phyloP scores from a whole-genome alignment of 192 early-diverging fungal genomes.

The Linnemannia zychae region DNA sequence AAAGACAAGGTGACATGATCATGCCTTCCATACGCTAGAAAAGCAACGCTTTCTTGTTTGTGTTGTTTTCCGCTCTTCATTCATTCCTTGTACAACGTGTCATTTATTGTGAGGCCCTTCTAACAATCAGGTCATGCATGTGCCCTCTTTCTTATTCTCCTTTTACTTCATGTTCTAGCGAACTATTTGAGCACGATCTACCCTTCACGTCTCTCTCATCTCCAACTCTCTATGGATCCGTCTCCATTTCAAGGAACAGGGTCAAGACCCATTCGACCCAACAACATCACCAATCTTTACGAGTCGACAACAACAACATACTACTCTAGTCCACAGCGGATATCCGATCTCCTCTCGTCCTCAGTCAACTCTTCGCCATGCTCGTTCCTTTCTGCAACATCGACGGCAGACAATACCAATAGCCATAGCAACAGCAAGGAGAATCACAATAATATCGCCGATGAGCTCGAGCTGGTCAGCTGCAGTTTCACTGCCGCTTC shows the following conservation, averaged over 20 bases:
- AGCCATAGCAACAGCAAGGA: not conserved
- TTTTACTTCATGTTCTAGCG: not conserved
- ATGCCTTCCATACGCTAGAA: not conserved
- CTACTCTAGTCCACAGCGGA: constrained; percentile 6
- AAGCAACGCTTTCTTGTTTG: not conserved
- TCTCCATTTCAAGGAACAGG: not conserved
- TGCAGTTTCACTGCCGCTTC: constrained; percentile 16
- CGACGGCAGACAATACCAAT: constrained; percentile 13
- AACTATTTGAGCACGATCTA: not conserved
- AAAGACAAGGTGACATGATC: not conserved
- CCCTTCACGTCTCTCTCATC: not conserved
- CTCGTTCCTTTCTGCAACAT: constrained; percentile 37
- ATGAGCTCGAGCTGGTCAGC: constrained; percentile 32
- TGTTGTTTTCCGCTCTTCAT: too few species aligned
- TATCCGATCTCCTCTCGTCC: constrained; percentile 20
- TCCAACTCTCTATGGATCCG: not conserved
- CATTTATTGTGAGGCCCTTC: not conserved
- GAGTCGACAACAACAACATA: not conserved
- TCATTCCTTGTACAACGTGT: not conserved
- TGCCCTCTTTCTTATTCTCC: not conserved
- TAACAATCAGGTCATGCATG: not conserved
- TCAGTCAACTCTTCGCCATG: constrained; percentile 38
- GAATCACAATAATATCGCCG: not conserved
- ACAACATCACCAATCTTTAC: not conserved
- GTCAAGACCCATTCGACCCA: constrained; percentile 1